phyloP scores from a whole-genome alignment of 148 eudicot species.

The Camellia granthamiana region DNA sequence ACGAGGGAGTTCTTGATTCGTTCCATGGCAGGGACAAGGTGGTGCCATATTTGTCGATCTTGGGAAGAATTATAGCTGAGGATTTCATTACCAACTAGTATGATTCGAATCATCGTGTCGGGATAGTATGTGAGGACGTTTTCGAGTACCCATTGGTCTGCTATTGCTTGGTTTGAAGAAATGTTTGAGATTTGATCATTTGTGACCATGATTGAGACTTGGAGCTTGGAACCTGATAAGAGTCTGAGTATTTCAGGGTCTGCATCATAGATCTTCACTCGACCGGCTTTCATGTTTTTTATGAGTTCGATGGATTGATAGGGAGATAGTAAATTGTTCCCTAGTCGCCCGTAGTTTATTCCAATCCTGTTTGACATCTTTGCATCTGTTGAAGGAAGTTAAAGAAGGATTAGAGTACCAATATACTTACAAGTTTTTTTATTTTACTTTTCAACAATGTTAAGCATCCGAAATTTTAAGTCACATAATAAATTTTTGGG shows the following conservation, averaged over 20 bases:
- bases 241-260: conserved; percentile 59
- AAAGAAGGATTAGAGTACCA: background rate
- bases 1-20: conserved; percentile 34
- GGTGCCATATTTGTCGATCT: conserved; percentile 35
- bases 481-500: no score
- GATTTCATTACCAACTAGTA: conserved; percentile 81
- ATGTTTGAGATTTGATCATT: conserved; percentile 52
- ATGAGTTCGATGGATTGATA: conserved; percentile 48
- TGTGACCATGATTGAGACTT: conserved; percentile 60
- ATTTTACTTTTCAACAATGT: no score
- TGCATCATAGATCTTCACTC: conserved; percentile 62
- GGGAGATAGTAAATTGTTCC: conserved; percentile 61
- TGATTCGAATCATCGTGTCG: conserved; percentile 49
- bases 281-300: conserved; percentile 41
- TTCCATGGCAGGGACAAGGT: conserved; percentile 67
- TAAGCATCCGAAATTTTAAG: no score
- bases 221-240: conserved; percentile 47
- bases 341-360: conserved; percentile 66
- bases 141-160: conserved; percentile 55
- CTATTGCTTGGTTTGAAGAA: conserved; percentile 43
- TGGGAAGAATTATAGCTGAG: conserved; percentile 31
- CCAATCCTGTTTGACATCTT: conserved; percentile 40
- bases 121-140: conserved; percentile 70
- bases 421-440: no score
- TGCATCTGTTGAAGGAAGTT: conserved; percentile 16